Evolutionary conservation across 1,284 basidiomycete genomes (phyloP).

Genomic region (Trichosporon asahii): DNA sequence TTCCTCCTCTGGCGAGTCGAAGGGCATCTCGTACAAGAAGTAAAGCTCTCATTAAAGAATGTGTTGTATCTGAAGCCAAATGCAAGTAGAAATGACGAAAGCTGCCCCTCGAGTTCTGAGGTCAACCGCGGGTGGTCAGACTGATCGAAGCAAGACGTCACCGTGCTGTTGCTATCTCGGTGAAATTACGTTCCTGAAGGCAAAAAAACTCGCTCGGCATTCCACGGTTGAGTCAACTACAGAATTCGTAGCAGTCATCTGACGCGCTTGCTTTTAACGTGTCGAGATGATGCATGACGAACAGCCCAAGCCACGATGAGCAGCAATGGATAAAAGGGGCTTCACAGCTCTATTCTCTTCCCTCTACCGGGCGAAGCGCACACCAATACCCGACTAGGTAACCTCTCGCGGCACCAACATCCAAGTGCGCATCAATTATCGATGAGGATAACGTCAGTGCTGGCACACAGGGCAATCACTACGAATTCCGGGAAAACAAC

Average conservation of each 20-base stretch:
- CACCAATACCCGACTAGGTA: constrained; percentile 25
- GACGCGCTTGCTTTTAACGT: neutral
- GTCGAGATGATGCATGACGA: no score
- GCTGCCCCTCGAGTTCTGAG: neutral
- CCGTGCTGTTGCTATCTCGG: neutral
- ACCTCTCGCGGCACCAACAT: constrained; percentile 58
- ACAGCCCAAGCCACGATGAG: no score
- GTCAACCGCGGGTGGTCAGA: neutral
- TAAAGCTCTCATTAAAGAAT: neutral
- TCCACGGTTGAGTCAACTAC: neutral
- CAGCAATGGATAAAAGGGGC: no score
- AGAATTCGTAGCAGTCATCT: neutral
- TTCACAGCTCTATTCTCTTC: neutral
- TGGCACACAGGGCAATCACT: constrained; percentile 57
- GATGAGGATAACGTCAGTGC: neutral
- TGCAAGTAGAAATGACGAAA: neutral
- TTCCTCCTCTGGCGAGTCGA: constrained; percentile 53
- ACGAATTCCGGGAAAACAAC: constrained; percentile 54
- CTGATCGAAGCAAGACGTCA: neutral
- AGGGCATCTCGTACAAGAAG: constrained; percentile 19
- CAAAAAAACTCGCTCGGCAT: neutral
- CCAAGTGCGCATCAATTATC: constrained; percentile 48
- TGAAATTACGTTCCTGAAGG: neutral
- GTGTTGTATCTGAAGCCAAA: neutral
- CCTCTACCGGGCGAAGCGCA: neutral